Percentiles rank a stretch among this genome's conserved stretches.
Evolutionary conservation across 257 asterid species (phyloP).

Genomic region (Coffea eugenioides): DNA sequence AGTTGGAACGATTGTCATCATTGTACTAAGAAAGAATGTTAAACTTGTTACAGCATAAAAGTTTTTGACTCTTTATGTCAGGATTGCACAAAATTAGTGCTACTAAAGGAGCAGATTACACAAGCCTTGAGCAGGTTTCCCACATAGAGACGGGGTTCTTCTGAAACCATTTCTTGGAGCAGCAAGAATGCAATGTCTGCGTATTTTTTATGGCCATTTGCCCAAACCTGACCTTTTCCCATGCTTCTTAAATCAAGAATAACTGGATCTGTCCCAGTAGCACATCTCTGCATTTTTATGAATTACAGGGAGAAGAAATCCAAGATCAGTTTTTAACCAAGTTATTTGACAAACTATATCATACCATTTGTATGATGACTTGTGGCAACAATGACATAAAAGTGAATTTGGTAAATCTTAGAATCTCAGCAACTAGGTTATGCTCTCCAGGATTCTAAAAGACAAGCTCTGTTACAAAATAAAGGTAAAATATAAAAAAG

Average conservation of each 20-base stretch:
- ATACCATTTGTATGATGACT: not conserved
- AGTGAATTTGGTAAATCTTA: too few relatives aligned
- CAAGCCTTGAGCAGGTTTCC: conserved; percentile 86
- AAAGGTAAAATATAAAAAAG: too few relatives aligned
- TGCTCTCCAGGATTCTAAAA: too few relatives aligned
- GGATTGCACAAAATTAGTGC: not conserved
- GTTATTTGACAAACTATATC: not conserved
- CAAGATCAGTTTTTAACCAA: not conserved
- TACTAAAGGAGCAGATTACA: conserved; percentile 19
- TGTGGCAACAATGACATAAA: too few relatives aligned
- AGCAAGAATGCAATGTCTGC: conserved; percentile 78
- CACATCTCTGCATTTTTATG: conserved; percentile 48
- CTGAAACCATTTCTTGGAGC: conserved; percentile 76
- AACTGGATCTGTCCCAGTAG: conserved; percentile 71
- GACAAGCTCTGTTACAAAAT: too few relatives aligned
- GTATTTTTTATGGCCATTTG: conserved; percentile 81
- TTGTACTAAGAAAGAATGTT: not conserved
- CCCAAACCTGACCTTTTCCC: conserved; percentile 97
- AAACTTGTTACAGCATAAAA: too few relatives aligned
- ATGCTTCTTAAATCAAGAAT: conserved; percentile 62
- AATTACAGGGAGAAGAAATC: not conserved
- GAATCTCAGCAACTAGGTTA: too few relatives aligned
- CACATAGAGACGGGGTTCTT: conserved; percentile 66
- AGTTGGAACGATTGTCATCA: not conserved
- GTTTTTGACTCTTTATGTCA: too few relatives aligned